Conservation (phyloP, 345 rosid species). For the Rhizophora mangle region DNA sequence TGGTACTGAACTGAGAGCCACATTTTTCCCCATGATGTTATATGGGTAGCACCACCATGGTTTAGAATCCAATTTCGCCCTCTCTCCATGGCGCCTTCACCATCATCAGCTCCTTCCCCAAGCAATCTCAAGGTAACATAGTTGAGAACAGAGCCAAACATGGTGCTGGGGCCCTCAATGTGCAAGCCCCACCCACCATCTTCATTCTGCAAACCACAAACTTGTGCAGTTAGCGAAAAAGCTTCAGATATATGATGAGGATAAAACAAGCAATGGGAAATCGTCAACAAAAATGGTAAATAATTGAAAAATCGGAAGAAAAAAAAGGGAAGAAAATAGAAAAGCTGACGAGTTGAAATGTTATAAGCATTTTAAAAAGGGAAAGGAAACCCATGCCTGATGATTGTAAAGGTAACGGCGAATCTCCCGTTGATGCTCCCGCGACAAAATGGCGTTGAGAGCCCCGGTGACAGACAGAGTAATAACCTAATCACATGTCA, state of each 20-base stretch:
- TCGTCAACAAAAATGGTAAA: neutral
- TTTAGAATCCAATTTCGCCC: slow-evolving; percentile 80
- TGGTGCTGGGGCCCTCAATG: slow-evolving; percentile 95
- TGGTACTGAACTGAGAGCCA: slow-evolving; percentile 89
- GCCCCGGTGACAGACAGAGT: slow-evolving; percentile 81
- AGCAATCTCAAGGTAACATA: slow-evolving; percentile 88
- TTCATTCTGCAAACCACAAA: slow-evolving; percentile 56
- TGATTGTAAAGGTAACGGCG: slow-evolving; percentile 84
- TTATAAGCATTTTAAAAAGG: neutral
- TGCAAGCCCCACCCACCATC: slow-evolving; percentile 99
- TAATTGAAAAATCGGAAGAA: neutral
- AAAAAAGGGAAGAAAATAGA: neutral
- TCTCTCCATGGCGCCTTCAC: slow-evolving; percentile 74
- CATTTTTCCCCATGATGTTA: slow-evolving; percentile 97
- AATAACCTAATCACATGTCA: slow-evolving; percentile 48
- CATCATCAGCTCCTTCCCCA: slow-evolving; percentile 90
- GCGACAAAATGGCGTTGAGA: slow-evolving; percentile 67
- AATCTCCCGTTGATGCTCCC: slow-evolving; percentile 75
- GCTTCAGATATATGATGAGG: no score
- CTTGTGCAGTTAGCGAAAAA: neutral
- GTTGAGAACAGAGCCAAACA: slow-evolving; percentile 90
- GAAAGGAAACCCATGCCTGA: slow-evolving; percentile 48
- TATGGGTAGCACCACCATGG: slow-evolving; percentile 89
- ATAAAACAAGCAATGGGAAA: no score
- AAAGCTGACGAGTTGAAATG: no score